These are phyloP conservation scores for Tricholomella constricta DNA, from an alignment of 768 basidiomycete species.

Conservation along the genomic window DNA sequence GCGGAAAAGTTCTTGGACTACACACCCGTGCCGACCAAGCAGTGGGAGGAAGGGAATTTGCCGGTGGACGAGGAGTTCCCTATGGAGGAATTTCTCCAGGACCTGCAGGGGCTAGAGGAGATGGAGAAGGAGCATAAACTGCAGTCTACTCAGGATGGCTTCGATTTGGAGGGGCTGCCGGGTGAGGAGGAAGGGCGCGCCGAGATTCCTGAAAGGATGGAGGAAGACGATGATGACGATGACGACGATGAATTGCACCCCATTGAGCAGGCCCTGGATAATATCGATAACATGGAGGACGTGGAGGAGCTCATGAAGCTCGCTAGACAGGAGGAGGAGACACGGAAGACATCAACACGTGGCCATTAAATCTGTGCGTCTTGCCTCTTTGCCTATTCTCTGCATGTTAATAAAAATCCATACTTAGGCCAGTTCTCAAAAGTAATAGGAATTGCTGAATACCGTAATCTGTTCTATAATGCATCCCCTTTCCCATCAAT, in stretches of 20 bases:
- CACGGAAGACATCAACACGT: background rate
- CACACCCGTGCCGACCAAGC: conserved; percentile 24
- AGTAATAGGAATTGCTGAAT: background rate
- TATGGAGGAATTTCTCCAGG: background rate
- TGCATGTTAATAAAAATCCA: background rate
- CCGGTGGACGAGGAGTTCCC: background rate
- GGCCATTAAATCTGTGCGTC: background rate
- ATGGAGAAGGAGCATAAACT: background rate
- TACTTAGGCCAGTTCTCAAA: background rate
- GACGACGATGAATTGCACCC: background rate
- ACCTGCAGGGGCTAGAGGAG: background rate
- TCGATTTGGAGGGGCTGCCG: background rate
- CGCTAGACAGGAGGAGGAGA: background rate
- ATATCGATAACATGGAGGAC: background rate
- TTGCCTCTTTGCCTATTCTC: background rate
- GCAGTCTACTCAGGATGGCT: background rate
- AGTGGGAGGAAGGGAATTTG: conserved; percentile 11
- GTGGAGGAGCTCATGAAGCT: background rate
- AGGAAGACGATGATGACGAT: background rate
- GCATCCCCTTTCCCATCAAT: background rate
- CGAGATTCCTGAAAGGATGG: too few relatives aligned
- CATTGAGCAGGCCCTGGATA: background rate
- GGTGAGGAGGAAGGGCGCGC: background rate
- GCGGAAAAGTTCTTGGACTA: conserved; percentile 32
- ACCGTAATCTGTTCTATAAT: background rate